Evolutionary conservation across 768 basidiomycete genomes (phyloP), one percentile per base, ranked within the genome.

Genomic region (Daedaleopsis sinensis): DNA sequence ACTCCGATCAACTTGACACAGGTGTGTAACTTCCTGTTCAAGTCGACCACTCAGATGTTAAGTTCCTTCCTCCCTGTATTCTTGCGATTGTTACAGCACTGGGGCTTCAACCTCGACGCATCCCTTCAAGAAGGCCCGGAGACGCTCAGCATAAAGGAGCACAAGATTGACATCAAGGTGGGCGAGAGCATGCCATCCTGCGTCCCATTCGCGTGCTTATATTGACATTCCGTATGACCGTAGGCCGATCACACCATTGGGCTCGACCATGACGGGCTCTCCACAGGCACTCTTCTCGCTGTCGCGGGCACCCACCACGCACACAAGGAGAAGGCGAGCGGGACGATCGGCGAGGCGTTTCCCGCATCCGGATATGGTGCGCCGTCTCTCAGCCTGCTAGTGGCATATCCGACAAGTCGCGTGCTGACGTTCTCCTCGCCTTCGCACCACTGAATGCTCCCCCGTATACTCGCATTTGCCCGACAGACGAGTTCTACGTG

Each of bases 91-190:
- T 7, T 32, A 3, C 27, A 91, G 88, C 90, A 91, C 71, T 91
- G 89, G 89, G 90, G 90, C 32, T 91, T 91, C 77, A 91, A 92
- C 68, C 81, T 91, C 12, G 87, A 90, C 37, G 89, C 87, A 1
- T 90, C 88, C 66, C 74, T 88, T 44, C 69, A 77, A 43, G 69
- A 74, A 8, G 78, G 75, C 7, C 67, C 73, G 3, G 79, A 82
- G 37, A 70, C 75, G 16, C 72, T 83, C 35, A 77, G 78, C 27
- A 80, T 91, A 43, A 80, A 83, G 67, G 77, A 82, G 42, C 88
- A 82, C 64, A 67, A 70, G 51, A 62, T 82, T 12, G 71, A 68
- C 18, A 76, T 82, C 64, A 77, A 76, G 70, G 79, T 76, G 47
- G n/a, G 58, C 57, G 27, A 16, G 8, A 18, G 18, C 13, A 13